phyloP scores from a whole-genome alignment of 2,329 filamentous ascomycete species.

The Fonsecaea nubica region DNA sequence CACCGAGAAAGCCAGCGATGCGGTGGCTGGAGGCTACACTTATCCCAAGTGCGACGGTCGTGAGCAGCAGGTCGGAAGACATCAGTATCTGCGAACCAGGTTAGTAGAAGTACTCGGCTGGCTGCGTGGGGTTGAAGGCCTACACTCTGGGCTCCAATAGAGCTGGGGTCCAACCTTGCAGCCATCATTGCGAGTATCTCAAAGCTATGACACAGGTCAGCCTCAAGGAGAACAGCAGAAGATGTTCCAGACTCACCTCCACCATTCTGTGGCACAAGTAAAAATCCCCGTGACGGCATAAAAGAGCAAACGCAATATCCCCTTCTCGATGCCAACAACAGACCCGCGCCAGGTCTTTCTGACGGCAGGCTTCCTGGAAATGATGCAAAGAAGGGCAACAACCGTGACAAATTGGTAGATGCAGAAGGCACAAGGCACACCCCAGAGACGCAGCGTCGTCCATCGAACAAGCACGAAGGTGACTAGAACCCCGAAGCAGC shows the following conservation, averaged over 20 bases:
- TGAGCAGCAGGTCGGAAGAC: conserved; percentile 32
- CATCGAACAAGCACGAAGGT: conserved; percentile 24
- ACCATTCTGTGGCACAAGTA: conserved; percentile 33
- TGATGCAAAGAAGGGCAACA: conserved; percentile 12
- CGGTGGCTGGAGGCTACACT: conserved; percentile 27
- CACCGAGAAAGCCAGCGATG: conserved; percentile 25
- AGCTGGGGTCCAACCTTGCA: conserved; percentile 21
- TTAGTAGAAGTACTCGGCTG: background rate
- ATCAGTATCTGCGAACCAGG: conserved; percentile 25
- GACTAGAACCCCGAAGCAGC: conserved; percentile 11
- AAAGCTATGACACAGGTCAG: conserved; percentile 16
- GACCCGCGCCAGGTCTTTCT: conserved; percentile 20
- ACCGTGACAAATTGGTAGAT: conserved; percentile 25
- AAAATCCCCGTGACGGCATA: conserved; percentile 33
- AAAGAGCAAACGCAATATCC: conserved; percentile 13
- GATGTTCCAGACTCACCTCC: conserved; percentile 22
- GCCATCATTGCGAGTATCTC: conserved; percentile 34
- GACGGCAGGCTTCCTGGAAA: conserved; percentile 12
- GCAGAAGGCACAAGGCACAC: conserved; percentile 22
- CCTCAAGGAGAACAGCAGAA: background rate
- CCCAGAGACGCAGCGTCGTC: conserved; percentile 16
- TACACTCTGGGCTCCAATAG: conserved; percentile 32
- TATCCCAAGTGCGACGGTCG: conserved; percentile 27
- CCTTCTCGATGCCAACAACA: background rate
- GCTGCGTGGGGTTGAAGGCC: background rate